phyloP scores from a whole-genome alignment of 306 rosid species.

The Pueraria montana region DNA sequence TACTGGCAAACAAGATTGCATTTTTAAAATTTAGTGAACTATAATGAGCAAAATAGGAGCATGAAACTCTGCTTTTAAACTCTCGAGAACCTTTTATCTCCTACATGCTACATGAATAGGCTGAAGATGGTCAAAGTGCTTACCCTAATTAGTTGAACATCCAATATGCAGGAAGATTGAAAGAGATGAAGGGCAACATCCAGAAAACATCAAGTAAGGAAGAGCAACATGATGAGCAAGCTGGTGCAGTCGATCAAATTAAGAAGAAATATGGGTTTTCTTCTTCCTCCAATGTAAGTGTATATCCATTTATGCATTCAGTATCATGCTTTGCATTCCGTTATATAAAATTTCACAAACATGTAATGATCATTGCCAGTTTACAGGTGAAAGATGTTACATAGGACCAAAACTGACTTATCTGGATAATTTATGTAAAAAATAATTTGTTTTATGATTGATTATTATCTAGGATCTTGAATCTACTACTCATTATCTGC shows the following conservation, averaged over 20 bases:
- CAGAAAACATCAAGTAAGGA: conserved; percentile 71
- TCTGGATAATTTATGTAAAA: background rate
- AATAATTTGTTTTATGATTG: conserved; percentile 3
- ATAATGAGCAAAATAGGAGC: background rate
- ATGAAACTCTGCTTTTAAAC: background rate
- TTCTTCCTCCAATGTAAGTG: conserved; percentile 71
- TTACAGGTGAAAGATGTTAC: conserved; percentile 9
- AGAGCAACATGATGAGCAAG: conserved; percentile 70
- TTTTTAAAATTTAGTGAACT: conserved; percentile 2
- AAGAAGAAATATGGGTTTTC: conserved; percentile 85
- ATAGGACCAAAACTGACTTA: background rate
- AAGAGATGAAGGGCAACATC: conserved; percentile 75
- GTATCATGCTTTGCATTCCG: conserved; percentile 28
- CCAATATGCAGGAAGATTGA: conserved; percentile 74
- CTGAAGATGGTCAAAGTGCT: conserved; percentile 13
- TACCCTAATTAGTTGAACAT: conserved; percentile 17
- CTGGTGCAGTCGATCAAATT: conserved; percentile 77
- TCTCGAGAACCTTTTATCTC: background rate
- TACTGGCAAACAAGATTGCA: background rate
- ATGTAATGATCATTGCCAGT: no score
- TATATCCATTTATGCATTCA: background rate
- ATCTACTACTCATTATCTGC: background rate
- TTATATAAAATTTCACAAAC: background rate
- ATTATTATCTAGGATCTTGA: conserved; percentile 17
- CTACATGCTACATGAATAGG: conserved; percentile 5